Percentiles rank a stretch among this genome's conserved stretches.
Evolutionary conservation across 371 early-diverging fungal species (phyloP).

Genomic region (Mucor lusitanicus): DNA sequence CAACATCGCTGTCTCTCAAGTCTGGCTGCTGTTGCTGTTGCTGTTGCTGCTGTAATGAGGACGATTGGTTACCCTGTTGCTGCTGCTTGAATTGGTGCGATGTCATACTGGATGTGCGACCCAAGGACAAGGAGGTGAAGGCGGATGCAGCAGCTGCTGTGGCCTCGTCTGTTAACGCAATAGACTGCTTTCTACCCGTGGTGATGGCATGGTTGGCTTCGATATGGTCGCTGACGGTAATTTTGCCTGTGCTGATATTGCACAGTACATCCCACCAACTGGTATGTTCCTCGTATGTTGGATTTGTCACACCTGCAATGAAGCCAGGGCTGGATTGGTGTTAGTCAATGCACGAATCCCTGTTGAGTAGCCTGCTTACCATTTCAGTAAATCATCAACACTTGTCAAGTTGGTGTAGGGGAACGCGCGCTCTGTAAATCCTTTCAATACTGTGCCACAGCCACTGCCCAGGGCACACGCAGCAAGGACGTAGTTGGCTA

Average conservation of each 20-base stretch:
- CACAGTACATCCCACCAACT: conserved; percentile 96
- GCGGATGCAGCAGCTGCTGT: conserved; percentile 3
- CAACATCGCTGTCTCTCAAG: conserved; percentile 46
- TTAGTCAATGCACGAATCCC: background rate
- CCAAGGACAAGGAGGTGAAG: conserved; percentile 26
- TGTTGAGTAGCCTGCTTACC: conserved; percentile 41
- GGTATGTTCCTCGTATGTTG: conserved; percentile 88
- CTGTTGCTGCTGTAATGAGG: background rate
- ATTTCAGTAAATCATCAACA: conserved; percentile 81
- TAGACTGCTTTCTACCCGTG: conserved; percentile 19
- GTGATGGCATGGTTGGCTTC: conserved; percentile 4
- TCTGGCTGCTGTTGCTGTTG: conserved; percentile 9
- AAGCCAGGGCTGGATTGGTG: conserved; percentile 73
- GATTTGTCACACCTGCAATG: conserved; percentile 96
- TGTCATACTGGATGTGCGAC: conserved; percentile 6
- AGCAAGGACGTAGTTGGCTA: conserved; percentile 91
- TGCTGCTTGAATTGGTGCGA: conserved; percentile 18
- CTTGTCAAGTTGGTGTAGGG: conserved; percentile 89
- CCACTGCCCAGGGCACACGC: conserved; percentile 90
- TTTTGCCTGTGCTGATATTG: conserved; percentile 90
- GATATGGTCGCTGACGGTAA: conserved; percentile 84
- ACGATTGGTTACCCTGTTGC: background rate
- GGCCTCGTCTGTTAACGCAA: conserved; percentile 10
- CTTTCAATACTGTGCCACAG: conserved; percentile 82
- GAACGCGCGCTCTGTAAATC: conserved; percentile 89